Evolutionary conservation across 2,329 filamentous ascomycete species (phyloP).

Genomic region (Apiospora marii): DNA sequence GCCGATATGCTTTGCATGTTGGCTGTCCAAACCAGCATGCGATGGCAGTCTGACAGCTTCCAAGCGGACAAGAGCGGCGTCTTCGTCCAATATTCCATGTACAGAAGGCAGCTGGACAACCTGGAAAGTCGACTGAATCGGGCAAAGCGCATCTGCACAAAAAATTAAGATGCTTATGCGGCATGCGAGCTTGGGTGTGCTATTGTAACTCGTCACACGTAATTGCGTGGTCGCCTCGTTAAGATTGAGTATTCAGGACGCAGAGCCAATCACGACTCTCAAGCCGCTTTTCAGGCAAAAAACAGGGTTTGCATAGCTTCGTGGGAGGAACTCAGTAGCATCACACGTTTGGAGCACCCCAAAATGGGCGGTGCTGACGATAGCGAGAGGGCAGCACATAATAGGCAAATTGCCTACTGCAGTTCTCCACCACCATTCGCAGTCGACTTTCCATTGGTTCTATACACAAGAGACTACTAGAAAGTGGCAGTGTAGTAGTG

Average conservation of each 20-base stretch:
- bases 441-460: not conserved
- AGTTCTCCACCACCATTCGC: not conserved
- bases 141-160: conserved; percentile 15
- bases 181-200: not conserved
- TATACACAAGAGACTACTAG: not conserved
- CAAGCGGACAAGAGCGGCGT: not conserved
- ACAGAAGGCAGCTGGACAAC: conserved; percentile 22
- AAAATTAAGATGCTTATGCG: conserved; percentile 22
- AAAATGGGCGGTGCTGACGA: not conserved
- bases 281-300: not conserved
- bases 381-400: not conserved
- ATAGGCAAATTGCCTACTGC: conserved; percentile 11
- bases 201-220: not conserved
- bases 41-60: conserved; percentile 4
- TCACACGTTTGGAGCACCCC: not conserved
- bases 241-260: not conserved
- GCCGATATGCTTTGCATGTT: not conserved
- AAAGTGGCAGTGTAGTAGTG: conserved; percentile 11
- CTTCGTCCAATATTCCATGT: not conserved
- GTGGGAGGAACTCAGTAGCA: not conserved
- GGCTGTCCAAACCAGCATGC: not conserved
- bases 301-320: not conserved
- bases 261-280: not conserved
- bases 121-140: conserved; percentile 3
- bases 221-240: not conserved